Evolutionary conservation across 495 filamentous ascomycete species (phyloP), one percentile per base, ranked within the genome.

Genomic region (Immersiella caudata): DNA sequence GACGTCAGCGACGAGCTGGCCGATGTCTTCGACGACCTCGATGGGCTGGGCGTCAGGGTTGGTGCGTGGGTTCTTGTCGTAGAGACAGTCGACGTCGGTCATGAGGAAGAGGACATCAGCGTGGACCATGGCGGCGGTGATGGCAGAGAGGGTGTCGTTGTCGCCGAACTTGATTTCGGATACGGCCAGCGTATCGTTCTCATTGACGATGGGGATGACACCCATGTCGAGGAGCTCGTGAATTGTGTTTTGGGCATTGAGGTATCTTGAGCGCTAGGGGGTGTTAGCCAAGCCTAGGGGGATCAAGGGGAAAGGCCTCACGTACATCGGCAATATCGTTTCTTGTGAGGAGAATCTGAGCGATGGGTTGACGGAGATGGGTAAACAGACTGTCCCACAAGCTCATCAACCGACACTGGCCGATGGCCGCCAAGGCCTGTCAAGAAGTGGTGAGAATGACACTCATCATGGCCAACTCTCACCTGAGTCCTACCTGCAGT

Each of bases 91-190:
- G 51, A 99, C 95, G 74, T 99, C 95, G 11, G 95, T 99, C 95
- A 99, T 99, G 52, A 99, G 83, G 78, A 99, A 99, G 16, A 99
- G 86, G 70, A 97, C 94, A 76, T 99, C 93, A 54, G 95, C 95
- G 74, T 96, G 93, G 68, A 97, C 91, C 92, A 97, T 97, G 57
- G 91, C 96, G 6, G 95, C 94, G 1, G 95, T 97, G 70, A 99
- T 96, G 50, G 96, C 95, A 35, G 92, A 96, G 29, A 99, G 81
- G 16, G 95, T 99, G 79, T 99, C 95, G 71, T 99, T 99, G 81
- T 99, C 95, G 68, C 95, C 95, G 73, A 99, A 99, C 85, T 98
- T 98, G 76, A 99, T 98, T 87, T 99, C 95, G 55, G 94, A 90
- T 73, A 99, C 95, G 51, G 94, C 92, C 54, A 99, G 79, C 6